Conservation (phyloP, 331 rosid genomes). For the Quercus phellos region DNA sequence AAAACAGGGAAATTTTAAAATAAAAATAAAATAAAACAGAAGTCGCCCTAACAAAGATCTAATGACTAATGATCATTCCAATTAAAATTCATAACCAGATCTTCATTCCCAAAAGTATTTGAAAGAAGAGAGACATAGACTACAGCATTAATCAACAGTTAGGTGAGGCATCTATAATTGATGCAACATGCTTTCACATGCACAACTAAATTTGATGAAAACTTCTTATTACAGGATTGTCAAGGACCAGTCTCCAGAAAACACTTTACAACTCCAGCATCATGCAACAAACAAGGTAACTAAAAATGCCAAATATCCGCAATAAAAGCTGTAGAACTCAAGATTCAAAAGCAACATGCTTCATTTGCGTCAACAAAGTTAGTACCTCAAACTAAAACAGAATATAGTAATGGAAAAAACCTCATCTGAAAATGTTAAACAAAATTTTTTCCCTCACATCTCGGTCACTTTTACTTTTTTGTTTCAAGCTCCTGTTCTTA, state of each 20-base stretch:
- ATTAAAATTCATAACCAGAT: background rate
- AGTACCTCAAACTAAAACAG: background rate
- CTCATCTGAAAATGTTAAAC: background rate
- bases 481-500: no score
- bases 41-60: slow-evolving; percentile 7
- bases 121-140: background rate
- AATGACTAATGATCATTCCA: slow-evolving; percentile 1
- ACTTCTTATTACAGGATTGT: background rate
- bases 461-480: no score
- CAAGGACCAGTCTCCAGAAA: background rate
- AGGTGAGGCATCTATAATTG: background rate
- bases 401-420: background rate
- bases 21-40: slow-evolving; percentile 7
- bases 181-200: background rate
- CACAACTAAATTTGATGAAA: background rate
- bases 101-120: background rate
- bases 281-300: background rate
- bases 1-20: background rate
- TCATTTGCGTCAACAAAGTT: background rate
- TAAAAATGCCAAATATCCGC: background rate
- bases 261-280: background rate
- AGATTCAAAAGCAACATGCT: background rate
- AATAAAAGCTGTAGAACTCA: background rate
- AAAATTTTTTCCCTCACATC: no score
- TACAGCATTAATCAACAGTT: background rate